A percentile compares a stretch with the other conserved stretches of the same genome.
Conservation (phyloP, 2,329 filamentous ascomycete genomes). For the Cytospora leucostoma region DNA sequence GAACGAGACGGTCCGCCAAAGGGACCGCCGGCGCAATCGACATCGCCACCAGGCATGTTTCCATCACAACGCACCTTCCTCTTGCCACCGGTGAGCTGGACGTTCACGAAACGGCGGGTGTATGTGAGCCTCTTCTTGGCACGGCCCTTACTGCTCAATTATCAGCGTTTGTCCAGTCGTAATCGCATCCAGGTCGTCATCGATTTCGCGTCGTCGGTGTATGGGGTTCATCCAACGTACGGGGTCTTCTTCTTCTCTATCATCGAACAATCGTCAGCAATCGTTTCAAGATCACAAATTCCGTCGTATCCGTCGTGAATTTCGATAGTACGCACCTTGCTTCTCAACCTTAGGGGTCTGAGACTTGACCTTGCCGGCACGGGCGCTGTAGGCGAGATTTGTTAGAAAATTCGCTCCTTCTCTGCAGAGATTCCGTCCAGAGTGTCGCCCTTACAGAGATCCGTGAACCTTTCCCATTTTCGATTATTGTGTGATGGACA, state of each 20-base stretch:
- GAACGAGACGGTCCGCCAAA: background rate
- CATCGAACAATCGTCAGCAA: slow-evolving; percentile 15
- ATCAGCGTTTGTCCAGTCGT: slow-evolving; percentile 11
- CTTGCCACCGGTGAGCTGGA: slow-evolving; percentile 95
- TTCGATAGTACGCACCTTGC: slow-evolving; percentile 25
- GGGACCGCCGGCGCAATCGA: background rate
- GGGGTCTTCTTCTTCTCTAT: slow-evolving; percentile 30
- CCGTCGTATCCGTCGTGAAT: too few species aligned
- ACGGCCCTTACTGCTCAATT: slow-evolving; percentile 67
- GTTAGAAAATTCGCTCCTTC: slow-evolving; percentile 24
- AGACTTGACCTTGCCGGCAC: slow-evolving; percentile 86
- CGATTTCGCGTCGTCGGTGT: background rate
- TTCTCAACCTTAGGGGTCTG: slow-evolving; percentile 72
- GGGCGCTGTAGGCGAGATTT: slow-evolving; percentile 29
- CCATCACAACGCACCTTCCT: slow-evolving; percentile 70
- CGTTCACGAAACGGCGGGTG: slow-evolving; percentile 96
- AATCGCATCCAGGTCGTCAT: background rate
- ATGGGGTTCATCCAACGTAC: slow-evolving; percentile 20
- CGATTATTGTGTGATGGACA: slow-evolving; percentile 25
- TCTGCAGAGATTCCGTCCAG: slow-evolving; percentile 38
- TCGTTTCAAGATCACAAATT: background rate
- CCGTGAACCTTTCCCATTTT: slow-evolving; percentile 92
- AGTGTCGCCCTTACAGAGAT: slow-evolving; percentile 64
- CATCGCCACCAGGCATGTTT: background rate
- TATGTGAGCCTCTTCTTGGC: slow-evolving; percentile 94